These are phyloP conservation scores for Aspergillus bertholletiae DNA, from an alignment of 495 filamentous ascomycete species.

Conservation along the genomic window DNA sequence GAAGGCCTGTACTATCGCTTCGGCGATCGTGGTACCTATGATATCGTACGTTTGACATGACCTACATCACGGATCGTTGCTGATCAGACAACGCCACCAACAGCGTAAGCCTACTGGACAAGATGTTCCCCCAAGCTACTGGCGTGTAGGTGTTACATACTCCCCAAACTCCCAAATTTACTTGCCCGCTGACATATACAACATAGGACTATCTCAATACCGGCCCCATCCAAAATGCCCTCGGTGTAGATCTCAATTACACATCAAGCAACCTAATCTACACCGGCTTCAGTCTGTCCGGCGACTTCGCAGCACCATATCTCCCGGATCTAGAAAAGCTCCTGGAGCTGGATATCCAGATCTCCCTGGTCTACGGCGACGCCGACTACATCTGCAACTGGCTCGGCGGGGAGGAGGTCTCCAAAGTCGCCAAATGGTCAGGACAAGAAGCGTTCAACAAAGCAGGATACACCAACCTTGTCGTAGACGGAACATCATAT, in stretches of 20 bases:
- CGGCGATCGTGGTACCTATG: conserved; percentile 53
- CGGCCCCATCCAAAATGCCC: conserved; percentile 51
- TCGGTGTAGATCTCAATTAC: conserved; percentile 66
- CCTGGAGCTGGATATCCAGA: conserved; percentile 53
- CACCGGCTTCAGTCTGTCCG: conserved; percentile 52
- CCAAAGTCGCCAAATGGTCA: conserved; percentile 35
- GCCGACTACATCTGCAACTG: conserved; percentile 56
- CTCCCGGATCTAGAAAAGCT: conserved; percentile 51
- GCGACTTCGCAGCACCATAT: conserved; percentile 44
- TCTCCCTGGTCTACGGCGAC: conserved; percentile 66
- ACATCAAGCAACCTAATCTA: conserved; percentile 51
- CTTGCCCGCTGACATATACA: too few species aligned
- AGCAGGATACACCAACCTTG: conserved; percentile 47
- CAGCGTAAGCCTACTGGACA: conserved; percentile 51
- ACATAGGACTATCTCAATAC: too few species aligned
- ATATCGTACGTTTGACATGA: too few species aligned
- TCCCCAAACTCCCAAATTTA: too few species aligned
- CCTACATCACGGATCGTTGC: too few species aligned
- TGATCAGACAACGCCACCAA: too few species aligned
- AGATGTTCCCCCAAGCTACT: conserved; percentile 58
- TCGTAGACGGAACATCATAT: conserved; percentile 35
- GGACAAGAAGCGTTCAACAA: conserved; percentile 31
- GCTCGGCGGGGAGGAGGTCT: conserved; percentile 42
- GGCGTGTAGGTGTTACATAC: too few species aligned
- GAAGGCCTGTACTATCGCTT: conserved; percentile 31